Percentiles rank a stretch among this genome's conserved stretches.
Conservation (phyloP, 306 rosid genomes). For the Gastrolobium villosum region DNA sequence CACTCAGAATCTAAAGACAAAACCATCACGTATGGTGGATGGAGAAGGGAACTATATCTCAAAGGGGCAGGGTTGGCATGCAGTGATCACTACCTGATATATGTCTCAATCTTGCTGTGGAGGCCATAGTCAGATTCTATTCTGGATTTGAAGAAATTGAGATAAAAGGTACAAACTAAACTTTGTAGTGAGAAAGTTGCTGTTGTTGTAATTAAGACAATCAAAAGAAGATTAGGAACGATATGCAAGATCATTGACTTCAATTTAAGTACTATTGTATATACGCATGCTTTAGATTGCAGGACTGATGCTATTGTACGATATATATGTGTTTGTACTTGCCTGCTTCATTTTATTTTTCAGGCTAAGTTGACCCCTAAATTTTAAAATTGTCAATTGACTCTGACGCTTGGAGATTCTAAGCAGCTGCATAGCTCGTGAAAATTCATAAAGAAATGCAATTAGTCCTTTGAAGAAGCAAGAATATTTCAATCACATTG, state of each 20-base stretch:
- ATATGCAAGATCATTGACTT: neutral
- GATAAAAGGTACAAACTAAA: neutral
- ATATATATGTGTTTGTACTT: neutral
- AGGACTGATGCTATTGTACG: neutral
- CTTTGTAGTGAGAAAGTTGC: conserved; percentile 11
- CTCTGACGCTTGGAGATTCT: neutral
- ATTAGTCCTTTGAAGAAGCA: conserved; percentile 5
- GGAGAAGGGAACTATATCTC: neutral
- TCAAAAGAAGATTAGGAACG: neutral
- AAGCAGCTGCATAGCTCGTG: conserved; percentile 2
- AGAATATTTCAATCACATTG: conserved; percentile 29
- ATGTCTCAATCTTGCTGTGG: no score
- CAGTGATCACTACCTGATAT: no score
- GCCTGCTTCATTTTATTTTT: neutral
- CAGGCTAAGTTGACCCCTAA: neutral
- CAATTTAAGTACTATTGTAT: neutral
- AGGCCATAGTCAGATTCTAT: neutral
- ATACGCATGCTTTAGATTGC: conserved; percentile 1
- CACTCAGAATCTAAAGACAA: conserved; percentile 40
- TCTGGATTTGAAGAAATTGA: neutral
- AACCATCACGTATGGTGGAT: neutral
- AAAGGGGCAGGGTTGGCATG: no score
- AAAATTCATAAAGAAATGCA: conserved; percentile 6
- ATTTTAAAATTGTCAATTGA: conserved; percentile 12
- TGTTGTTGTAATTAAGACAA: conserved; percentile 7